Evolutionary conservation across 1,284 basidiomycete genomes (phyloP).

Genomic region (Salmacisia buchloeana): DNA sequence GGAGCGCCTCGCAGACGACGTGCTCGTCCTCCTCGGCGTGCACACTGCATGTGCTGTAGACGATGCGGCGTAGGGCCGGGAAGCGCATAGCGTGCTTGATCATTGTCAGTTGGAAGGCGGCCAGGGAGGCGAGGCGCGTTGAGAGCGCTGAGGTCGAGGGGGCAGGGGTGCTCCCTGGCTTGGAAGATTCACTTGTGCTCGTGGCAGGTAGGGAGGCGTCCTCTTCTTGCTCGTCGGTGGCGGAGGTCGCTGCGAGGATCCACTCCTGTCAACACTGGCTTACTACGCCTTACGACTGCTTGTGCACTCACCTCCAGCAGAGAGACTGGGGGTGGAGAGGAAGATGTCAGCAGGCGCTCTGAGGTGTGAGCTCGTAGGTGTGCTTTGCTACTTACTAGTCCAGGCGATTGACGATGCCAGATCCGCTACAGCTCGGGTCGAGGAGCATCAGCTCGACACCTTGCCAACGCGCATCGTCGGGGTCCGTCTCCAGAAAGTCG

Average conservation of each 20-base stretch:
- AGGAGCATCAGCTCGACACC: constrained; percentile 40
- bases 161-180: not conserved
- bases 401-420: constrained; percentile 42
- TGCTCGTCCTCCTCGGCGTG: constrained; percentile 85
- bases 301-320: not conserved
- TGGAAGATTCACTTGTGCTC: not conserved
- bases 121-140: constrained; percentile 19
- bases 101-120: constrained; percentile 70
- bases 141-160: not conserved
- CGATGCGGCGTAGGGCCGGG: constrained; percentile 63
- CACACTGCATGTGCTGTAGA: constrained; percentile 93
- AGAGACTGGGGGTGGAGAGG: not conserved
- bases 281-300: too few relatives aligned
- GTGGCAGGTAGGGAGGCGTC: not conserved
- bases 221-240: constrained; percentile 1
- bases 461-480: constrained; percentile 12
- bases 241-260: not conserved
- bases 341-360: not conserved
- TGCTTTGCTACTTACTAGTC: constrained; percentile 23
- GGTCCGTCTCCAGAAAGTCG: constrained; percentile 38
- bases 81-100: constrained; percentile 92
- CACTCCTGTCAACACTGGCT: too few relatives aligned
- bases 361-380: too few relatives aligned
- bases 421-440: constrained; percentile 43
- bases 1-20: constrained; percentile 59